Evolutionary conservation across 1,139 yeast genomes (phyloP), one percentile per base, ranked within the genome.

Genomic region (Meyerozyma athensensis): DNA sequence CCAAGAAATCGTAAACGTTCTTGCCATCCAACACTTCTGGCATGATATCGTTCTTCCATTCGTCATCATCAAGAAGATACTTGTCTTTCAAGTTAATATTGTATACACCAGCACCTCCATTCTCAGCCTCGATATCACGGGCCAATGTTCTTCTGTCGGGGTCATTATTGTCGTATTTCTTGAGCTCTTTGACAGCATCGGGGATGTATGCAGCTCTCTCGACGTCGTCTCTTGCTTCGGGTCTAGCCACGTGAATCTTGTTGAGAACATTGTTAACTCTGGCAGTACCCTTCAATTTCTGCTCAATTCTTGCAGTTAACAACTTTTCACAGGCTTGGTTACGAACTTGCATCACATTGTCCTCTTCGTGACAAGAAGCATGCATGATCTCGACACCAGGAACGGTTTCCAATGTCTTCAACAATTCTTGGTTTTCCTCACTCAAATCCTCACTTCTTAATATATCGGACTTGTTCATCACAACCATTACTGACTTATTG

Each of bases 71-170:
- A 50, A 92, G 73, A 44, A 92, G 54, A 65, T 92, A 92, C 53
- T 83, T 84, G 54, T 90, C 97, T 65, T 89, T 86, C 68, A 90
- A 74, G 68, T 94, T 87, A 55, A 92, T 79, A 68, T 89, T 92
- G 73, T 70, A 92, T 28, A 92, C 98, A 74, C 98, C 98, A 21
- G 98, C 97, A 59, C 98, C 98, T 57, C 98, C 98, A 53, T 92
- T 87, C 61, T 86, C 96, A 34, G 76, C 83, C 67, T 92, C 98
- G 46, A 89, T 72, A 56, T 92, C 98, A 56, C 86, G 79, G 32
- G 95, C 89, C 56, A 92, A 74, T 49, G 58, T 73, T 56, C 92
- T 79, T 65, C 96, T 79, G 53, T 83, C 72, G 49, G 96, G 95
- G 65, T 87, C 96, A 53, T 74, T 75, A 32, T 74, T 63, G 60